A percentile compares a stretch with the other conserved stretches of the same genome.
Evolutionary conservation across 2,329 filamentous ascomycete species (phyloP).

Genomic region (Colletotrichum eremochloae): DNA sequence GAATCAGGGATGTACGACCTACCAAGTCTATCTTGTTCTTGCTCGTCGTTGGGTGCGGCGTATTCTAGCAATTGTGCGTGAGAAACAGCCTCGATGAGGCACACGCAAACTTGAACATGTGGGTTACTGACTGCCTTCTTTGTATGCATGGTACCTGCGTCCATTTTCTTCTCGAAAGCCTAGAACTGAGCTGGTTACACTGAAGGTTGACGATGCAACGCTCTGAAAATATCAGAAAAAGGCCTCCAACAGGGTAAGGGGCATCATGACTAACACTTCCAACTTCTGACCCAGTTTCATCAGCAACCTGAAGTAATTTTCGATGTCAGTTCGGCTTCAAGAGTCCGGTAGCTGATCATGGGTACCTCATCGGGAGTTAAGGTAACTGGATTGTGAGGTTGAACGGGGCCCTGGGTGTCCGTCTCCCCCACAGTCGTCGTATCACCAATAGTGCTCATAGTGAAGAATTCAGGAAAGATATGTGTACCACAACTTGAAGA

Average conservation of each 20-base stretch:
- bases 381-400: neutral
- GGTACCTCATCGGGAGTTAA: neutral
- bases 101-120: fast-evolving
- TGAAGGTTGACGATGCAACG: neutral
- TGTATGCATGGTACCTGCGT: neutral
- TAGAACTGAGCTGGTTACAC: neutral
- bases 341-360: no score
- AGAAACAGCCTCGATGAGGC: neutral
- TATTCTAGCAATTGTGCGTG: neutral
- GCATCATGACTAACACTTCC: neutral
- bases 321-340: neutral
- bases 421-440: neutral
- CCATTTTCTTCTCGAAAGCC: neutral
- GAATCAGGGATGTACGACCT: fast-evolving
- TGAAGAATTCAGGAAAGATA: no score
- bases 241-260: no score
- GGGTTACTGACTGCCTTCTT: neutral
- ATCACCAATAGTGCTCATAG: neutral
- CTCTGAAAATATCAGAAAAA: neutral
- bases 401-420: neutral
- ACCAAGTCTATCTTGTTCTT: neutral
- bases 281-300: no score
- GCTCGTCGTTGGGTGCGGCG: neutral
- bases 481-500: no score
- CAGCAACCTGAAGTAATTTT: neutral